Evolutionary conservation across 139 green algal genomes (phyloP), one percentile per base, ranked within the genome.

Genomic region (Tetradesmus lagerheimii): DNA sequence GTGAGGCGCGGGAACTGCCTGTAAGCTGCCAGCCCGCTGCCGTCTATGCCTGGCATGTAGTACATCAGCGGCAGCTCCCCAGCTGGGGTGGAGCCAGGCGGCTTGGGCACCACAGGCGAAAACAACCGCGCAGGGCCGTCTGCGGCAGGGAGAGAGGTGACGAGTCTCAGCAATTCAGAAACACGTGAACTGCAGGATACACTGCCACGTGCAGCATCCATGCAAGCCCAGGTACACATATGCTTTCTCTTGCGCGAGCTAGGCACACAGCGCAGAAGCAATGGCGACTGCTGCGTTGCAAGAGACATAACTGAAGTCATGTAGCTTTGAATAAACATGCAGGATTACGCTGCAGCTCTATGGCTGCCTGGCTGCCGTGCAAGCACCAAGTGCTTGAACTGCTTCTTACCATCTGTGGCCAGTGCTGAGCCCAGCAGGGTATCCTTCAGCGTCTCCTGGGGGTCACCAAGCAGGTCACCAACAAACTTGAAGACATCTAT

Each of bases 1-100:
- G 91, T 83, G 41, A 98, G 93, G 1, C 31, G 41, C 2, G 93
- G 94, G 87, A 98, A 99, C 93, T 99, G 96, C 27, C 92, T 92
- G 35, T 93, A 95, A 1, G 96, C 97, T 39, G 90, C 90, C n/a
- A 92, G 66, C 2, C 90, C 90, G 38, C 78, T 93, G 74, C 87
- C 87, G 83, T 91, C 91, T 66, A 93, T 88, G 67, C 80, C 80
- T 20, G 96, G 95, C 11, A 98, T 89, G 89, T 98, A 98, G 16
- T 98, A 79, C 92, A 98, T 86, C 6, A 98, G 90, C 1, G 96
- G 96, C 27, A 98, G 94, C 0, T 79, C 57, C 64, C 90, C 41
- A 16, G 90, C 77, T 41, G 66, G 47, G 4, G 87, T 53, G 8
- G 39, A 20, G 1, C 71, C 84, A n/a, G 80, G 23, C 1, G 53